Percentiles rank a stretch among this genome's conserved stretches.
phyloP scores from a whole-genome alignment of 805 yeast genomes.

The Saturnispora dispora region DNA sequence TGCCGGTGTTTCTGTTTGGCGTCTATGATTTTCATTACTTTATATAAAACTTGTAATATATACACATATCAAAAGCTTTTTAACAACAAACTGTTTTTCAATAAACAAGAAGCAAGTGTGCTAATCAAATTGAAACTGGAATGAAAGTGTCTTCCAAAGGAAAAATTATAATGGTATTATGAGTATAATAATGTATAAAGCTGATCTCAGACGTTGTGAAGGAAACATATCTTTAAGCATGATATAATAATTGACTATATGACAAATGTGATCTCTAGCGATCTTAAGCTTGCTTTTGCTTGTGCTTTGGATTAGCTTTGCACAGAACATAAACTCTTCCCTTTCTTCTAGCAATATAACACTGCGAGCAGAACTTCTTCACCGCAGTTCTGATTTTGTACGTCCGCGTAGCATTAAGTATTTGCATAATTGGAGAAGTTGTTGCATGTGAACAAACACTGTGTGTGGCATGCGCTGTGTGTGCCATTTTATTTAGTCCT shows the following conservation, averaged over 20 bases:
- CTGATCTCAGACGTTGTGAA: too few relatives aligned
- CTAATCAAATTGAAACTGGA: too few relatives aligned
- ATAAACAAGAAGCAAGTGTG: neutral
- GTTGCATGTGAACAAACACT: constrained; percentile 5
- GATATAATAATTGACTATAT: neutral
- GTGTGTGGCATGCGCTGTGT: constrained; percentile 9
- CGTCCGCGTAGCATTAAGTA: constrained; percentile 39
- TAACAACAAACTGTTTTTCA: neutral
- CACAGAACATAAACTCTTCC: constrained; percentile 92
- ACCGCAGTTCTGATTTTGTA: constrained; percentile 91
- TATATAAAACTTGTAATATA: neutral
- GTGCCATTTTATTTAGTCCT: constrained; percentile 18
- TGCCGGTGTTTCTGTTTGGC: constrained; percentile 49
- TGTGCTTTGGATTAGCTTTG: constrained; percentile 86
- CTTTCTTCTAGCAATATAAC: constrained; percentile 88
- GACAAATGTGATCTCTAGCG: neutral
- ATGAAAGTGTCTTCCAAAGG: too few relatives aligned
- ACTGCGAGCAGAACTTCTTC: constrained; percentile 86
- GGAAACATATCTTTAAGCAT: neutral
- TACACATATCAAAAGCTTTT: neutral
- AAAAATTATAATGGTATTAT: neutral
- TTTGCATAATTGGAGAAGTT: constrained; percentile 9
- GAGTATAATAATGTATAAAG: neutral
- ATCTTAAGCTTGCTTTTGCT: constrained; percentile 75
- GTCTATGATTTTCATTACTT: neutral